Evolutionary conservation across 129 eudicot species (phyloP).

Genomic region (Saposhnikovia divaricata): DNA sequence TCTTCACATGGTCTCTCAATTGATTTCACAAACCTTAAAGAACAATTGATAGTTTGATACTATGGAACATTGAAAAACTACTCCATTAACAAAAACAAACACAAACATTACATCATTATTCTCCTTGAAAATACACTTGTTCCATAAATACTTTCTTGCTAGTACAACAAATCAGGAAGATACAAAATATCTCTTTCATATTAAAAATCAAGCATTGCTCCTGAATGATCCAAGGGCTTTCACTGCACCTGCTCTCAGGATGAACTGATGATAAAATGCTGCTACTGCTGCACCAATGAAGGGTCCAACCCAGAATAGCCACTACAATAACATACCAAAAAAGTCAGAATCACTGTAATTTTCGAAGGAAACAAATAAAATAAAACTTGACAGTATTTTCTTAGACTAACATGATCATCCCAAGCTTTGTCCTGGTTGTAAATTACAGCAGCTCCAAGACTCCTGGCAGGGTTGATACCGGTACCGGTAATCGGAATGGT

Average conservation of each 20-base stretch:
- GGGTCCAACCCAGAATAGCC: conserved; percentile 92
- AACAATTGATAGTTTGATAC: background rate
- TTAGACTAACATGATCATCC: conserved; percentile 53
- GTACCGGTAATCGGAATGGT: conserved; percentile 86
- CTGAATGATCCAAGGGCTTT: conserved; percentile 83
- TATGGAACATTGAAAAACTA: background rate
- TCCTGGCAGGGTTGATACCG: conserved; percentile 85
- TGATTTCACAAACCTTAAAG: background rate
- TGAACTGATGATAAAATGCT: conserved; percentile 86
- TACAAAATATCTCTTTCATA: background rate
- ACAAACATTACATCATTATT: conserved; percentile 2
- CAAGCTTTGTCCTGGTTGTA: conserved; percentile 56
- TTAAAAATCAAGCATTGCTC: conserved; percentile 42
- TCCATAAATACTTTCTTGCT: background rate
- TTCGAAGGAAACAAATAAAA: background rate
- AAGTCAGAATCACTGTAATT: background rate
- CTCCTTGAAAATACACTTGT: conserved; percentile 5
- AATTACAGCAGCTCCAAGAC: conserved; percentile 84
- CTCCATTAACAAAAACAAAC: background rate
- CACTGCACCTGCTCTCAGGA: conserved; percentile 69
- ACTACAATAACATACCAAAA: conserved; percentile 27
- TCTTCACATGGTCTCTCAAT: background rate
- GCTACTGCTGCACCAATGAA: conserved; percentile 80
- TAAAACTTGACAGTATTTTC: background rate
- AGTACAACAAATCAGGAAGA: background rate